These are phyloP conservation scores for Melaleuca quinquenervia DNA, from an alignment of 345 rosid species.

Conservation along the genomic window DNA sequence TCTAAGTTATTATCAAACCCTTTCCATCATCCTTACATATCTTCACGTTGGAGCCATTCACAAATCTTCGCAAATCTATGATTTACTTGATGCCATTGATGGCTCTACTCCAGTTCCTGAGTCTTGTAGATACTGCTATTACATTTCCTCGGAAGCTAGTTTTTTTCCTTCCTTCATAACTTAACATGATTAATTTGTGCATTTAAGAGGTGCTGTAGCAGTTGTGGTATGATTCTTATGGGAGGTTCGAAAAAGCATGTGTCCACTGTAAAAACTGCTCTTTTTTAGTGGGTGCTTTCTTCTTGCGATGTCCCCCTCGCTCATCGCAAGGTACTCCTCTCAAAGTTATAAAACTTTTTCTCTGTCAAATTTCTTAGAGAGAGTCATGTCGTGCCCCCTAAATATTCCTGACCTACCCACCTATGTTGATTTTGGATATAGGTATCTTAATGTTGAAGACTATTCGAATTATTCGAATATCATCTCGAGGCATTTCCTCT, in stretches of 20 bases:
- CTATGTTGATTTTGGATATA: neutral
- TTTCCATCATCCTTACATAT: neutral
- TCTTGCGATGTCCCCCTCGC: neutral
- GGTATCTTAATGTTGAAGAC: neutral
- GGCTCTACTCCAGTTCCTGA: neutral
- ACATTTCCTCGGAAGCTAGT: neutral
- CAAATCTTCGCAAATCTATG: neutral
- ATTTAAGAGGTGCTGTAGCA: neutral
- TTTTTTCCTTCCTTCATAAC: neutral
- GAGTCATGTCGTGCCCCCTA: neutral
- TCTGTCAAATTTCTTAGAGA: neutral
- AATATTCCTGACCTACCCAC: neutral
- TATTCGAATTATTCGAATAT: neutral
- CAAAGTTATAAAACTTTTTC: neutral
- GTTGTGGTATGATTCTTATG: neutral
- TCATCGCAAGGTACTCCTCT: neutral
- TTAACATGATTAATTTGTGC: neutral
- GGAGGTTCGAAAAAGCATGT: neutral
- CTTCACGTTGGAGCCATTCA: neutral
- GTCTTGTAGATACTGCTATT: neutral
- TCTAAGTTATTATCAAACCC: neutral
- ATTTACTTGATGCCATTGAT: neutral
- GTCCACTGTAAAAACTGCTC: neutral
- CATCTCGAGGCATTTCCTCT: neutral
- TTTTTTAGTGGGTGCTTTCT: neutral